Evolutionary conservation across 768 basidiomycete genomes (phyloP), one percentile per base, ranked within the genome.

Genomic region (Amanita muscaria): DNA sequence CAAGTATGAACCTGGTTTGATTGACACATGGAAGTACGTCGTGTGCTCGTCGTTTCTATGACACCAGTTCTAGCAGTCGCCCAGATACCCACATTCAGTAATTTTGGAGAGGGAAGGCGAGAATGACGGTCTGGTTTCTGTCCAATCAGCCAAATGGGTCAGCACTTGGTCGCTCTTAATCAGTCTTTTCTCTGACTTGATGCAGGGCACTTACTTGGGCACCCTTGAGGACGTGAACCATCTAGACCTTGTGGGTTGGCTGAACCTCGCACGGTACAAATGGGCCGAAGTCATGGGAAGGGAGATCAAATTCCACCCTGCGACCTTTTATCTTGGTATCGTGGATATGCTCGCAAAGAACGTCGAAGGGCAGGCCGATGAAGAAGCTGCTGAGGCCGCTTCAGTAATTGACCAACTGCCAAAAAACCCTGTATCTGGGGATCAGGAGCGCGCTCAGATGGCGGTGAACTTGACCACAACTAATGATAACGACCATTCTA

Each of bases 61-160:
- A 34, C 40, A 37, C 8, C 16, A 16, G 24, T 53, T 30, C 45
- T 37, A 32, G 19, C 15, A 29, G 63, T 64, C 15, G 34, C 33
- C 3, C 30, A 69, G 68, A 56, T 85, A 79, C 69, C 79, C 88
- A 1, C 87, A 91, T 57, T 77, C 79, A 5, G 80, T 94, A 22
- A 83, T 92, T 35, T 61, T 82, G 15, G 80, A 84, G 54, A 83
- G 85, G 57, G 91, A 96, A 64, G 94, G 93, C 14, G 79, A 88
- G 24, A 96, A 97, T 55, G 91, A 97, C 60, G 96, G 96, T 1
- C 73, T 99, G 37, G 94, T 99, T 36, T 85, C 83, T 36, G 79
- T 94, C 34, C 69, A 81, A 48, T 90, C 88, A 4, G 80, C 91
- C 2, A 79, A 81, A 70, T 94, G 93, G 91, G 80, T 77, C 44